Percentiles rank a stretch among this genome's conserved stretches.
phyloP scores from a whole-genome alignment of 1,284 basidiomycete species.

The Thecaphora frezii region DNA sequence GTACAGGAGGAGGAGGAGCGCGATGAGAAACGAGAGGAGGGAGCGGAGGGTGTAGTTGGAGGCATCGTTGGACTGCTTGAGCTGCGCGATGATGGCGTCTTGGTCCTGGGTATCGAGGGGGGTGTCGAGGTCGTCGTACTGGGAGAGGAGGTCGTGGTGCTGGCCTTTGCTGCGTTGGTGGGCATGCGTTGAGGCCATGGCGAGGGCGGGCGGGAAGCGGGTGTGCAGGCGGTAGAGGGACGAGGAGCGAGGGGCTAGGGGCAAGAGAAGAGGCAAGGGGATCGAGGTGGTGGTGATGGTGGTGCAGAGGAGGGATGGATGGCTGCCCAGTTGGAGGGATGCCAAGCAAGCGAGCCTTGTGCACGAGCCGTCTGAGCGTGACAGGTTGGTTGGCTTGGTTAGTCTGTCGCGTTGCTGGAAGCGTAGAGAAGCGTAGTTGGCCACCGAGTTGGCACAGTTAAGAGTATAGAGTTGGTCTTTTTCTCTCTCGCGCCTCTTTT shows the following conservation, averaged over 20 bases:
- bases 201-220: background rate
- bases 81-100: conserved; percentile 37
- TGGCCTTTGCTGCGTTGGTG: conserved; percentile 13
- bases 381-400: too few relatives aligned
- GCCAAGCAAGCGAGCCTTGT: too few relatives aligned
- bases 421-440: too few relatives aligned
- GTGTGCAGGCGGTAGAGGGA: conserved; percentile 1
- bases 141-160: conserved; percentile 28
- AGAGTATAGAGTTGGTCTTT: too few relatives aligned
- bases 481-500: too few relatives aligned
- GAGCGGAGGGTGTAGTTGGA: conserved; percentile 51
- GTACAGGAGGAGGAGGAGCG: conserved; percentile 35
- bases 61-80: conserved; percentile 45
- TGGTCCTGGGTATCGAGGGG: conserved; percentile 42
- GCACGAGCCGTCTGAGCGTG: too few relatives aligned
- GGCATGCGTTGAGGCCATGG: conserved; percentile 4
- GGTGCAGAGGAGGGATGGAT: too few relatives aligned
- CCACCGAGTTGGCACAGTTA: too few relatives aligned
- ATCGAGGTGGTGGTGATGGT: too few relatives aligned
- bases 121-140: conserved; percentile 41
- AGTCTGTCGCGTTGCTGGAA: too few relatives aligned
- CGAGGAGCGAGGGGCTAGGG: background rate
- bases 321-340: too few relatives aligned
- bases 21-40: conserved; percentile 36
- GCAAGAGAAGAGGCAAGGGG: background rate